Percentiles rank a stretch among this genome's conserved stretches.
Conservation (phyloP, 441 rosid genomes). For the Gossypium lobatum region DNA sequence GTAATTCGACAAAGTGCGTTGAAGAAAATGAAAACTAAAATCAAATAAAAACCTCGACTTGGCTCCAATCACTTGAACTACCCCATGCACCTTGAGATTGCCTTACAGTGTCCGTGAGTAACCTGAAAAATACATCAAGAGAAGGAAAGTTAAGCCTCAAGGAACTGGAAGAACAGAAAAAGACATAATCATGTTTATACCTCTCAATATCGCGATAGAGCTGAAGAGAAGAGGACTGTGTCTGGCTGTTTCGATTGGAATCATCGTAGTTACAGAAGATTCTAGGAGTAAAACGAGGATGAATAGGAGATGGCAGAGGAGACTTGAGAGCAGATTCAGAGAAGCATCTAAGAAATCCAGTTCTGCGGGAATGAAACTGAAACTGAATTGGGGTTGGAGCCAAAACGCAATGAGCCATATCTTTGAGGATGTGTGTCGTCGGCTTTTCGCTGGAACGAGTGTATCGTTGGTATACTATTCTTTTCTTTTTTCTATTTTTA, state of each 20-base stretch:
- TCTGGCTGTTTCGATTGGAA: slow-evolving; percentile 25
- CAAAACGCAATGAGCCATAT: slow-evolving; percentile 28
- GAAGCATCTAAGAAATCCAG: slow-evolving; percentile 1
- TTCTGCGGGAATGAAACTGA: slow-evolving; percentile 5
- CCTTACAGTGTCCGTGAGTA: slow-evolving; percentile 65
- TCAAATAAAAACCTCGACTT: slow-evolving; percentile 48
- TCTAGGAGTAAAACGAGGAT: slow-evolving; percentile 5
- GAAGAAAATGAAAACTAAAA: neutral
- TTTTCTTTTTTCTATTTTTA: too few relatives aligned
- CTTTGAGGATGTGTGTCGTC: neutral
- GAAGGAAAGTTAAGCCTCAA: neutral
- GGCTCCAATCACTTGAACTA: slow-evolving; percentile 59
- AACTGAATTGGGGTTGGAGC: slow-evolving; percentile 3
- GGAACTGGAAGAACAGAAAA: neutral
- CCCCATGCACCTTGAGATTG: slow-evolving; percentile 61
- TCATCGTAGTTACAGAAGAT: slow-evolving; percentile 37
- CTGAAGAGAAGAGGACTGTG: slow-evolving; percentile 45
- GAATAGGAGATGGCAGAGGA: neutral
- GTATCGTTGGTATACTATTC: neutral
- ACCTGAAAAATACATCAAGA: slow-evolving; percentile 30
- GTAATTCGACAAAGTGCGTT: neutral
- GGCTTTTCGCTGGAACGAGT: neutral
- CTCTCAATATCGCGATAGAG: slow-evolving; percentile 82
- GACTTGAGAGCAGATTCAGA: neutral
- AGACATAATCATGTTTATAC: slow-evolving; percentile 21